Conservation (phyloP, 1,284 basidiomycete genomes). For the Irpex lacteus region DNA sequence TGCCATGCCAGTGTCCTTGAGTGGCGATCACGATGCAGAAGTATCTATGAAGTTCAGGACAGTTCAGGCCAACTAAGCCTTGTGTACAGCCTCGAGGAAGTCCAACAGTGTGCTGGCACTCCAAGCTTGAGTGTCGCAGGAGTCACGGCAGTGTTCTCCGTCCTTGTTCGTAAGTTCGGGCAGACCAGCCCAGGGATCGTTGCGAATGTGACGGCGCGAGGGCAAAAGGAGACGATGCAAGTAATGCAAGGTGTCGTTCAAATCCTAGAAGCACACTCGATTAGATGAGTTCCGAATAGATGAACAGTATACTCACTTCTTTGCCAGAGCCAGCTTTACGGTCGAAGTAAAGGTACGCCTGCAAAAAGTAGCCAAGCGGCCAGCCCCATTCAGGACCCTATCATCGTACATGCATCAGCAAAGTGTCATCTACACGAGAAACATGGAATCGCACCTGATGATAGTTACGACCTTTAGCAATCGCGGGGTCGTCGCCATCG, state of each 20-base stretch:
- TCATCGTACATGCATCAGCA: background rate
- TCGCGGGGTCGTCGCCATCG: slow-evolving; percentile 74
- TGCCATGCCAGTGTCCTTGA: background rate
- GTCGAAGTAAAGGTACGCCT: slow-evolving; percentile 89
- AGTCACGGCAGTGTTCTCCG: slow-evolving; percentile 80
- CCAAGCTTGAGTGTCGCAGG: slow-evolving; percentile 93
- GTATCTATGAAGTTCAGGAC: background rate
- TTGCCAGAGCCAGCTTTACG: slow-evolving; percentile 57
- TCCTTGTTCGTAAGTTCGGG: slow-evolving; percentile 90
- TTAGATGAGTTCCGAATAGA: background rate
- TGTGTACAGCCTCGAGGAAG: slow-evolving; percentile 75
- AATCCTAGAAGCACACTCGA: slow-evolving; percentile 44
- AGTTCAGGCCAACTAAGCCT: slow-evolving; percentile 16
- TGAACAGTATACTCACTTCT: slow-evolving; percentile 46
- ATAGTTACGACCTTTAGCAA: slow-evolving; percentile 92
- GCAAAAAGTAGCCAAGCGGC: slow-evolving; percentile 93
- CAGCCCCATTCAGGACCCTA: slow-evolving; percentile 91
- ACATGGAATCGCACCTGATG: slow-evolving; percentile 55
- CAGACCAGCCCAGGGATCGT: slow-evolving; percentile 86
- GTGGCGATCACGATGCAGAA: background rate
- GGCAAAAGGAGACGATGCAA: slow-evolving; percentile 72
- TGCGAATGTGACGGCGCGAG: slow-evolving; percentile 70
- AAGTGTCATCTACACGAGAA: slow-evolving; percentile 3
- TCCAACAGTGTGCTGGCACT: slow-evolving; percentile 86
- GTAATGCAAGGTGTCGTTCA: slow-evolving; percentile 72